These are phyloP conservation scores for Mycena filopes DNA, from an alignment of 768 basidiomycete species.

Conservation along the genomic window DNA sequence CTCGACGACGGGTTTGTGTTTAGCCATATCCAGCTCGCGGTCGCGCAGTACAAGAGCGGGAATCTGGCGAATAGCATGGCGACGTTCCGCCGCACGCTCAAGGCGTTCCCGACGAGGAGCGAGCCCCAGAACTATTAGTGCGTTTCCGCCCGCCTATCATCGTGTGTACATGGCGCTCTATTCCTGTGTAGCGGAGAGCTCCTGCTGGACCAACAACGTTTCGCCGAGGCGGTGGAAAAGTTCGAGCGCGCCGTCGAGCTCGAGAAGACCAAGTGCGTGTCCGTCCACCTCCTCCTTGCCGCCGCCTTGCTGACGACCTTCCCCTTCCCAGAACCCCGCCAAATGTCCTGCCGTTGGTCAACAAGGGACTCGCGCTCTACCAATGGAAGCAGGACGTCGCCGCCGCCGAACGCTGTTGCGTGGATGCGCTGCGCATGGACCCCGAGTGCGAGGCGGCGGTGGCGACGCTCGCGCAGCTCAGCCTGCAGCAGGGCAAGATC, in stretches of 20 bases:
- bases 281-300: neutral
- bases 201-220: conserved; percentile 90
- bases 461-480: conserved; percentile 93
- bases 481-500: conserved; percentile 90
- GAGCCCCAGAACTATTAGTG: conserved; percentile 97
- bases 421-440: conserved; percentile 89
- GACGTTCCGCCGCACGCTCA: conserved; percentile 87
- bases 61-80: conserved; percentile 86
- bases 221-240: conserved; percentile 88
- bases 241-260: conserved; percentile 93
- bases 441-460: conserved; percentile 97
- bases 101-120: conserved; percentile 85
- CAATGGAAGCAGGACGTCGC: conserved; percentile 94
- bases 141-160: conserved; percentile 38
- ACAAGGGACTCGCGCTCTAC: conserved; percentile 96
- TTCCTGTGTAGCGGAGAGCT: conserved; percentile 81
- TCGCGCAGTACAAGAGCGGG: conserved; percentile 94
- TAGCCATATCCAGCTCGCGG: conserved; percentile 96
- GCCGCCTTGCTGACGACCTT: conserved; percentile 4
- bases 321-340: conserved; percentile 49
- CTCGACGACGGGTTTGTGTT: conserved; percentile 93
- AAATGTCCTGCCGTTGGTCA: conserved; percentile 94
- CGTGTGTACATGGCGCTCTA: neutral
- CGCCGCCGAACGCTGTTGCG: conserved; percentile 85
- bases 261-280: conserved; percentile 76